These are phyloP conservation scores for Caryopteris hybrid DNA, from an alignment of 305 asterid genomes.

Conservation along the genomic window DNA sequence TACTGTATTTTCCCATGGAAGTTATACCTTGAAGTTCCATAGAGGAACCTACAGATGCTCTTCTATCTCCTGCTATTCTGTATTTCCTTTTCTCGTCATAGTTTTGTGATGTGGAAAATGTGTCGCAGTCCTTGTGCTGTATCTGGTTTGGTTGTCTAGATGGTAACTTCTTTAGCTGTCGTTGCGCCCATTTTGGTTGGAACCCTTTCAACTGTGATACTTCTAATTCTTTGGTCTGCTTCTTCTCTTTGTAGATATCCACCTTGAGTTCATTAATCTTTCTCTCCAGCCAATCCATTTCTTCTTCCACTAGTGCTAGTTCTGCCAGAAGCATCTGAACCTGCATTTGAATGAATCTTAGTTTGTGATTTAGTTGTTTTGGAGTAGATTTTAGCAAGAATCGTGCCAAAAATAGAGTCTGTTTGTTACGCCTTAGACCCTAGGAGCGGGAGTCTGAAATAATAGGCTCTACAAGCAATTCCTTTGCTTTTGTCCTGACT, in stretches of 20 bases:
- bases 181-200: conserved; percentile 34
- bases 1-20: conserved; percentile 33
- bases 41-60: conserved; percentile 62
- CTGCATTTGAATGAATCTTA: conserved; percentile 26
- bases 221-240: conserved; percentile 43
- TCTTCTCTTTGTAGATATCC: conserved; percentile 45
- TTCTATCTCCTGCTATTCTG: conserved; percentile 37
- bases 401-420: no score
- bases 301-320: conserved; percentile 58
- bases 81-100: conserved; percentile 36
- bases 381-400: no score
- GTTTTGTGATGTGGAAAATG: conserved; percentile 36
- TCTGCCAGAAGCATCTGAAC: conserved; percentile 74
- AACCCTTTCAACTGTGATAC: conserved; percentile 28
- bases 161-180: conserved; percentile 35
- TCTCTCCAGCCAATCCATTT: conserved; percentile 65
- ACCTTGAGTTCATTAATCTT: conserved; percentile 49
- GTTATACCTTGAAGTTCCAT: conserved; percentile 37
- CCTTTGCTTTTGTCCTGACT: no score
- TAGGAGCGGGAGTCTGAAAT: no score
- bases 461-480: no score
- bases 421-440: no score
- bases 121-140: conserved; percentile 26
- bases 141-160: conserved; percentile 38
- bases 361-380: no score